phyloP scores from a whole-genome alignment of 768 basidiomycete genomes.

The Chlorophyllum brunneum region DNA sequence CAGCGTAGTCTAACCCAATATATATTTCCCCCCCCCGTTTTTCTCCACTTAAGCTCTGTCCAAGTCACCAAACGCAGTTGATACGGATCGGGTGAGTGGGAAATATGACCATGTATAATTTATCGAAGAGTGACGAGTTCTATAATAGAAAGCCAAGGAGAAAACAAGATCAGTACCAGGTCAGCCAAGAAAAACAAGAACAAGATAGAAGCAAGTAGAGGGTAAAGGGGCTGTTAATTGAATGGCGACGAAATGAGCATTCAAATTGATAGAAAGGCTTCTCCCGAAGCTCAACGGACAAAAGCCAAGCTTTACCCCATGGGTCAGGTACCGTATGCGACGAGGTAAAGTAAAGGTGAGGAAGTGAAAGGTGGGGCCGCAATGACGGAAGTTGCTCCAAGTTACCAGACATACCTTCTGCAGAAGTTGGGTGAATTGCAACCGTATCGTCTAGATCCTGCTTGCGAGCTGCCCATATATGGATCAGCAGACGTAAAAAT shows the following conservation, averaged over 20 bases:
- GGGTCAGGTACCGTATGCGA: not conserved
- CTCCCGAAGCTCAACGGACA: too few relatives aligned
- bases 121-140: constrained; percentile 35
- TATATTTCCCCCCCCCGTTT: too few relatives aligned
- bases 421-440: constrained; percentile 89
- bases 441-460: constrained; percentile 83
- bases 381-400: not conserved
- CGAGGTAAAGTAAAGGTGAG: not conserved
- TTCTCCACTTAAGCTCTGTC: too few relatives aligned
- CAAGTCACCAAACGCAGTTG: too few relatives aligned
- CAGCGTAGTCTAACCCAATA: too few relatives aligned
- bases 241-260: too few relatives aligned
- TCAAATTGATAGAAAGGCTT: too few relatives aligned
- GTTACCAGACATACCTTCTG: constrained; percentile 57
- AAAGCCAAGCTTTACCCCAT: not conserved
- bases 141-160: constrained; percentile 8
- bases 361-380: not conserved
- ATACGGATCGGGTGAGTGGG: too few relatives aligned
- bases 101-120: not conserved
- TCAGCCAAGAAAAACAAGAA: not conserved
- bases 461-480: constrained; percentile 53
- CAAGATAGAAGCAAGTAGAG: too few relatives aligned
- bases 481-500: constrained; percentile 6
- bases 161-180: constrained; percentile 4
- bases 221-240: too few relatives aligned